Percentiles rank a stretch among this genome's conserved stretches.
Conservation (phyloP, 331 rosid species). For the Phaseolus coccineus region DNA sequence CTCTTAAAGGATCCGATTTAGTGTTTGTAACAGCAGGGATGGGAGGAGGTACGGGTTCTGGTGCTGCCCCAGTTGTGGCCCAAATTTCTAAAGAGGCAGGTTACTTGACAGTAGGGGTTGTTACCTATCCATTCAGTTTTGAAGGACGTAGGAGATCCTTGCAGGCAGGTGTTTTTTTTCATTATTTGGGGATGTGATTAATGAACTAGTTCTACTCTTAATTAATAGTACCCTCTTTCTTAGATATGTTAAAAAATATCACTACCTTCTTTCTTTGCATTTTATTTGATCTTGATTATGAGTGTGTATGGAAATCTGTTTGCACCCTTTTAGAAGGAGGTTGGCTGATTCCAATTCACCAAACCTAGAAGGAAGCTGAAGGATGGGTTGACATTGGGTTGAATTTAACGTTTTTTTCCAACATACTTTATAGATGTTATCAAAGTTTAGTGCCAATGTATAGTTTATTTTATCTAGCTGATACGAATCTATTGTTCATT, state of each 20-base stretch:
- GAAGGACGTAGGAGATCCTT: slow-evolving; percentile 99
- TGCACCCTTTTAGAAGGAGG: neutral
- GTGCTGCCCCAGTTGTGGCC: slow-evolving; percentile 99
- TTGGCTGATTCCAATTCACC: neutral
- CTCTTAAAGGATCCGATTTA: slow-evolving; percentile 95
- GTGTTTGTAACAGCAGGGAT: slow-evolving; percentile 98
- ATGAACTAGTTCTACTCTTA: neutral
- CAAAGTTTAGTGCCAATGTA: too few species aligned
- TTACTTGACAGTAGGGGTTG: slow-evolving; percentile 97
- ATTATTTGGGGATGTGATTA: slow-evolving; percentile 24
- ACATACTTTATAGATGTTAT: too few species aligned
- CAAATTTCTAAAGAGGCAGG: slow-evolving; percentile 97
- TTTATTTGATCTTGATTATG: neutral
- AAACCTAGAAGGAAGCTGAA: neutral
- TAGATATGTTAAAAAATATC: neutral
- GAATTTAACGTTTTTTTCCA: neutral
- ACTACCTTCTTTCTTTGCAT: neutral
- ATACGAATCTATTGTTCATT: neutral
- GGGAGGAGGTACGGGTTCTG: slow-evolving; percentile 99
- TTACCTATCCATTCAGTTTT: slow-evolving; percentile 95
- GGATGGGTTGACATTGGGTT: neutral
- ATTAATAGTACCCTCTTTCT: neutral
- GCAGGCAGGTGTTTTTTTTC: slow-evolving; percentile 78
- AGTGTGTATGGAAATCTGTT: neutral
- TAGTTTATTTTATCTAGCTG: neutral